Conservation (phyloP, 1,139 yeast species). For the Geotrichum candidum region DNA sequence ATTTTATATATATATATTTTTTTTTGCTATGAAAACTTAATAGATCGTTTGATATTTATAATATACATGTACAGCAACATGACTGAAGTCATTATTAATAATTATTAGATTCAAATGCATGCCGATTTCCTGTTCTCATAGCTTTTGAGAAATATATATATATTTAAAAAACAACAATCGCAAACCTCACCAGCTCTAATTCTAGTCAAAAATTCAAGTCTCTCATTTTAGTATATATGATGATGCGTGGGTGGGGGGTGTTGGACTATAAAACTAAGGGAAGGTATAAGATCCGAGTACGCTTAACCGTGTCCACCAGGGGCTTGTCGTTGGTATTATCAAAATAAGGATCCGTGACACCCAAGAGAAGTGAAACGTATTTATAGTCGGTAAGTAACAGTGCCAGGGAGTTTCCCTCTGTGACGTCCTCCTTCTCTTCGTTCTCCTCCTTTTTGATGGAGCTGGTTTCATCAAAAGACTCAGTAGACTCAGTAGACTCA, state of each 20-base stretch:
- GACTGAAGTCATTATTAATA: no score
- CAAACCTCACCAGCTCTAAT: no score
- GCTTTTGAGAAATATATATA: no score
- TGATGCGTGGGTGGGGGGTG: background rate
- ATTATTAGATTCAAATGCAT: no score
- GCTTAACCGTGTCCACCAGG: constrained; percentile 3
- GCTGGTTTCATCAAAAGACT: background rate
- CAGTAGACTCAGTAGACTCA: no score
- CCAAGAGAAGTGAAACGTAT: constrained; percentile 1
- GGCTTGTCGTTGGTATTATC: background rate
- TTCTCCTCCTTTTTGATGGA: background rate
- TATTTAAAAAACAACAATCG: no score
- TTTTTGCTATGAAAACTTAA: no score
- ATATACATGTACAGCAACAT: no score
- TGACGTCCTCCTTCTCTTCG: background rate
- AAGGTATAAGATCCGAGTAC: constrained; percentile 14
- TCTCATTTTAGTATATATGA: background rate
- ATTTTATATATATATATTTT: no score
- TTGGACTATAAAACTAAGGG: constrained; percentile 11
- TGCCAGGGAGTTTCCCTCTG: background rate
- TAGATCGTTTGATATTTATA: no score
- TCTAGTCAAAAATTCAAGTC: no score
- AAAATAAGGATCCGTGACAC: background rate
- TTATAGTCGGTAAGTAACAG: background rate
- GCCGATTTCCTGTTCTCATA: no score